A percentile compares a stretch with the other conserved stretches of the same genome.
phyloP scores from a whole-genome alignment of 108 stramenopile species.

The Nitzschia inconspicua region DNA sequence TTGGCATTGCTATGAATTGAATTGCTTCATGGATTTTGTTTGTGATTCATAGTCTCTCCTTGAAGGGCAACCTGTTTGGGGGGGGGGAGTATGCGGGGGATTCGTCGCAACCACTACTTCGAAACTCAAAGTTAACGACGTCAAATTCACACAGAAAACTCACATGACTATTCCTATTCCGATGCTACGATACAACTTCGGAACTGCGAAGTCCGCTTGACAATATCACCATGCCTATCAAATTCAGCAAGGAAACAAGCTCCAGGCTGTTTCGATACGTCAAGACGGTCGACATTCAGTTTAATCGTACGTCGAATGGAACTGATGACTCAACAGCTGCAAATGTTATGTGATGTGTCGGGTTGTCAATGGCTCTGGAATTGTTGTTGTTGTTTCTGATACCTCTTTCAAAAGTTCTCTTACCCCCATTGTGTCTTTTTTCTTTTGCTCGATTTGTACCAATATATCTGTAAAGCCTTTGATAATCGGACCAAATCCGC shows the following conservation, averaged over 20 bases:
- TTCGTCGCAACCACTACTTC: too few species aligned
- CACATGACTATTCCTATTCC: too few species aligned
- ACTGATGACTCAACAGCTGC: too few species aligned
- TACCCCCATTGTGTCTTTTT: not conserved
- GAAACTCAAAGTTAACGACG: too few species aligned
- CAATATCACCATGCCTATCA: slow-evolving; percentile 52
- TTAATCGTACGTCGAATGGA: slow-evolving; percentile 83
- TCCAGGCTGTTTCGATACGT: slow-evolving; percentile 75
- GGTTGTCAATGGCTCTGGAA: not conserved
- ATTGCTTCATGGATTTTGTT: too few species aligned
- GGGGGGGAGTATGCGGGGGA: too few species aligned
- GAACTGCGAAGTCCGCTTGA: too few species aligned
- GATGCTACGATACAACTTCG: too few species aligned
- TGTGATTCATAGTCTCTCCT: too few species aligned
- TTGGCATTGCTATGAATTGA: too few species aligned
- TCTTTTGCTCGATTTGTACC: not conserved
- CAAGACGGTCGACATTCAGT: slow-evolving; percentile 54
- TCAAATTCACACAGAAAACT: too few species aligned
- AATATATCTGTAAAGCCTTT: slow-evolving; percentile 41
- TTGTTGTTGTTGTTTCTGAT: not conserved
- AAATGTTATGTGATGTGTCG: not conserved
- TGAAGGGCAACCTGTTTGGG: too few species aligned
- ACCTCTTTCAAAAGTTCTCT: not conserved
- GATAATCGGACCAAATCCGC: slow-evolving; percentile 67
- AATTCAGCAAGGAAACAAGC: slow-evolving; percentile 68